A percentile compares a stretch with the other conserved stretches of the same genome.
These are phyloP conservation scores for Aquilaria sinensis DNA, from an alignment of 345 rosid genomes.

Conservation along the genomic window DNA sequence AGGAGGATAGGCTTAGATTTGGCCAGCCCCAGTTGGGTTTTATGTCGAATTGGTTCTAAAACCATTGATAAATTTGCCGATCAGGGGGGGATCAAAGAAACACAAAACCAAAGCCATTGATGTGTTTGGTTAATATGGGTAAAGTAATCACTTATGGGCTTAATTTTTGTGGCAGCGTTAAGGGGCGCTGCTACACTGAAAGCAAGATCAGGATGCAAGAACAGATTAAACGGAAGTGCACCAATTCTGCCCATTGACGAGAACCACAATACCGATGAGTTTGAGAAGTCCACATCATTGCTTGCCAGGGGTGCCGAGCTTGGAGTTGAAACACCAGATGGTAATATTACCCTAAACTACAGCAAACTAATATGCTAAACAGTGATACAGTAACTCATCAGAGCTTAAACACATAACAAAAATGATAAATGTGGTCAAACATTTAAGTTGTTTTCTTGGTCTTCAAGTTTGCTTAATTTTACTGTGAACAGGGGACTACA, in stretches of 20 bases:
- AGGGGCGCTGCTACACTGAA: slow-evolving; percentile 82
- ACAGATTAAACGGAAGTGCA: slow-evolving; percentile 40
- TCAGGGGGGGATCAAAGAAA: too few relatives aligned
- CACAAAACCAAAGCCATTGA: too few relatives aligned
- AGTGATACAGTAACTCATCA: background rate
- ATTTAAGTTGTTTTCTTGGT: background rate
- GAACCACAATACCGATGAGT: slow-evolving; percentile 45
- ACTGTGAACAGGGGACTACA: slow-evolving; percentile 57
- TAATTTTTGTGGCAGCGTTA: slow-evolving; percentile 34
- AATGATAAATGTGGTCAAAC: too few relatives aligned
- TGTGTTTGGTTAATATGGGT: too few relatives aligned
- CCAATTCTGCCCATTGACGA: slow-evolving; percentile 73
- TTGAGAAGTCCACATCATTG: slow-evolving; percentile 44
- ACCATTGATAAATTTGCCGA: background rate
- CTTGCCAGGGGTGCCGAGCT: slow-evolving; percentile 72
- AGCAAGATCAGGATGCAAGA: slow-evolving; percentile 76
- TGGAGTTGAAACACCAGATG: slow-evolving; percentile 72
- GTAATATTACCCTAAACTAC: slow-evolving; percentile 23
- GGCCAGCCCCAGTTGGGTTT: too few relatives aligned
- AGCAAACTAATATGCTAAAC: too few relatives aligned
- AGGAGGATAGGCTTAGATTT: too few relatives aligned
- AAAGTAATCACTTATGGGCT: too few relatives aligned
- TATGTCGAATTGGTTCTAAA: background rate
- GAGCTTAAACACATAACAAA: too few relatives aligned
- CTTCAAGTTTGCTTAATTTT: background rate